phyloP scores from a whole-genome alignment of 208 protist genomes.

The Borovskyia barvae region DNA sequence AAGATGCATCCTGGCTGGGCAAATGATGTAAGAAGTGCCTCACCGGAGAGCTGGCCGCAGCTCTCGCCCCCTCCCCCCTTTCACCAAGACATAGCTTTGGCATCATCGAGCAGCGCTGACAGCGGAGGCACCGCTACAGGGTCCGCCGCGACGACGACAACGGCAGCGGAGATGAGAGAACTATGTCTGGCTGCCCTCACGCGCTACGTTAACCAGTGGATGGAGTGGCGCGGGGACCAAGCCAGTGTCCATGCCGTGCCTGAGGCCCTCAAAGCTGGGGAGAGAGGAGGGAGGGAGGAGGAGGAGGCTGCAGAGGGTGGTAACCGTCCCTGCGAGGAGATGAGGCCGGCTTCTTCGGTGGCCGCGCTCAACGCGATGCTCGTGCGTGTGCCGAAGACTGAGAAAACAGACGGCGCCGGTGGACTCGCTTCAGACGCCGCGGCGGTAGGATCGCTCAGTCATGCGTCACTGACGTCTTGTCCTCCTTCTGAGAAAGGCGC shows the following conservation, averaged over 20 bases:
- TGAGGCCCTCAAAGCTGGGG: too few species aligned
- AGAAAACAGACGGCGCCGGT: too few species aligned
- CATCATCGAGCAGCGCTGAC: background rate
- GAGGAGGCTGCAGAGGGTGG: too few species aligned
- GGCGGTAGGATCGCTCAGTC: too few species aligned
- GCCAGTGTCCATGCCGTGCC: too few species aligned
- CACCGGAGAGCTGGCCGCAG: constrained; percentile 2
- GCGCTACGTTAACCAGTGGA: constrained; percentile 6
- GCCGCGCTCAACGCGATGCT: constrained; percentile 24
- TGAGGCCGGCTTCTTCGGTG: background rate
- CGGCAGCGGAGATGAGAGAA: background rate
- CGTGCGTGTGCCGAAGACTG: constrained; percentile 12
- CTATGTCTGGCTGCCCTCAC: background rate
- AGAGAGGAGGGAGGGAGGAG: too few species aligned
- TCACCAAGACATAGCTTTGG: background rate
- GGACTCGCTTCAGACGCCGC: too few species aligned
- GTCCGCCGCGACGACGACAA: background rate
- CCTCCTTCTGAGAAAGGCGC: too few species aligned
- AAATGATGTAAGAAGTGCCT: too few species aligned
- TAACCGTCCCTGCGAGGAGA: too few species aligned
- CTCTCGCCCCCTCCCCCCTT: background rate
- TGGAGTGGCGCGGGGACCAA: too few species aligned
- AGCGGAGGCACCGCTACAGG: background rate
- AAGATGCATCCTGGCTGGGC: background rate
- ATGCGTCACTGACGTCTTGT: too few species aligned